Evolutionary conservation across 2,329 filamentous ascomycete genomes (phyloP).

Genomic region (Paramyrothecium sp.): DNA sequence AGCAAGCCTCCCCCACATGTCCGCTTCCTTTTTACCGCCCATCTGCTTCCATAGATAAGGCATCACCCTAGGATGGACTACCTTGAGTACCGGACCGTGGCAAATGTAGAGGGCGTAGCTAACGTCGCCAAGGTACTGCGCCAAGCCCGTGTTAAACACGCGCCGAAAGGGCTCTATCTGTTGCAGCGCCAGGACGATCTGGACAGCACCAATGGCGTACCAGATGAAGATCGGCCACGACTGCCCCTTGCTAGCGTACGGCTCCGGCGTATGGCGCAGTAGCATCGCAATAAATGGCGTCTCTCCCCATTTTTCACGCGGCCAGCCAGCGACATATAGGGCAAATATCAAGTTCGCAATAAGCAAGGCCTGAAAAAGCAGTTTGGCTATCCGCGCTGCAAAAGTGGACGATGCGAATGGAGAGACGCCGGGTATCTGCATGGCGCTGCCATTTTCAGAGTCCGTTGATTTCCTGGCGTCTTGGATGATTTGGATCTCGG

Average conservation of each 20-base stretch:
- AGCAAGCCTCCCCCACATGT: too few relatives aligned
- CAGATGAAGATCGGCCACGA: conserved; percentile 35
- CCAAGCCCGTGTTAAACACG: conserved; percentile 36
- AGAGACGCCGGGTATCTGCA: too few relatives aligned
- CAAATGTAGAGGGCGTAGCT: conserved; percentile 53
- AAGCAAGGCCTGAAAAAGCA: too few relatives aligned
- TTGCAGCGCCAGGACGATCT: conserved; percentile 42
- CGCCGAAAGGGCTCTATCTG: conserved; percentile 36
- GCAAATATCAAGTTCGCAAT: too few relatives aligned
- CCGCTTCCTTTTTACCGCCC: not conserved
- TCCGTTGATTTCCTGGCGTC: too few relatives aligned
- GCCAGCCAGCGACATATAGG: too few relatives aligned
- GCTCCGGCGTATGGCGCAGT: conserved; percentile 27
- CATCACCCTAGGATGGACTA: not conserved
- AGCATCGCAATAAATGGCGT: too few relatives aligned
- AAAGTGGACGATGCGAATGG: too few relatives aligned
- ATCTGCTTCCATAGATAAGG: not conserved
- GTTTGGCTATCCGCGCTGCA: too few relatives aligned
- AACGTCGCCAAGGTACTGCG: conserved; percentile 50
- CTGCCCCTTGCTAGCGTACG: conserved; percentile 29
- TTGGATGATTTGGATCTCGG: too few relatives aligned
- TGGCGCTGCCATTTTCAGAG: too few relatives aligned
- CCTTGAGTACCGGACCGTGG: conserved; percentile 38
- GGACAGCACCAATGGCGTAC: conserved; percentile 42
- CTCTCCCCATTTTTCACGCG: too few relatives aligned